phyloP scores from a whole-genome alignment of 768 basidiomycete species.

The Rhodotorula taiwanensis region DNA sequence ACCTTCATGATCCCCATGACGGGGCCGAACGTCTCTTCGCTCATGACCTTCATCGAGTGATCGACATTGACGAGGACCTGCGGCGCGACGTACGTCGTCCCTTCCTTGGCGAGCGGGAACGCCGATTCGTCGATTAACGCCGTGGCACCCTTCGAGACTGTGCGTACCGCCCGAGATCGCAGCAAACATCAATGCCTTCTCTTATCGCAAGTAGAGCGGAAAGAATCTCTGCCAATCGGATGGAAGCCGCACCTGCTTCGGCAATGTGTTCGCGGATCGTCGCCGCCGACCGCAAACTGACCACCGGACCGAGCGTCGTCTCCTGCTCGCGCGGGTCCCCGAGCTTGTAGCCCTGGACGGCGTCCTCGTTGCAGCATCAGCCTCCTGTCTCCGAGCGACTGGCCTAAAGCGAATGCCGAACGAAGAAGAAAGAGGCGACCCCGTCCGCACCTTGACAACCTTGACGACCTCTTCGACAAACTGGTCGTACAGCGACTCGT shows the following conservation, averaged over 20 bases:
- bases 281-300: constrained; percentile 76
- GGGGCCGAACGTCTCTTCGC: constrained; percentile 62
- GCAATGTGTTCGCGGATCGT: constrained; percentile 77
- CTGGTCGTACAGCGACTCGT: constrained; percentile 68
- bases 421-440: too few relatives aligned
- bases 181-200: too few relatives aligned
- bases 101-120: constrained; percentile 57
- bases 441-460: constrained; percentile 63
- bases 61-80: constrained; percentile 83
- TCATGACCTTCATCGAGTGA: constrained; percentile 91
- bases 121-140: constrained; percentile 66
- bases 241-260: constrained; percentile 67
- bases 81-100: constrained; percentile 79
- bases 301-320: constrained; percentile 85
- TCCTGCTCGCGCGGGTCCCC: constrained; percentile 71
- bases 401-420: too few relatives aligned
- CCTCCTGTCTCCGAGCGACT: too few relatives aligned
- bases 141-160: constrained; percentile 69
- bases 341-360: constrained; percentile 63
- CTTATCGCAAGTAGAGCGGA: constrained; percentile 37
- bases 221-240: too few relatives aligned
- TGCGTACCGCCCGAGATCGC: too few relatives aligned
- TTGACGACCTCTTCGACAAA: constrained; percentile 71
- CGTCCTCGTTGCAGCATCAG: too few relatives aligned
- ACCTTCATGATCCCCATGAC: constrained; percentile 90